Evolutionary conservation across 2,329 filamentous ascomycete species (phyloP).

Genomic region (Tolypocladium amazonense): DNA sequence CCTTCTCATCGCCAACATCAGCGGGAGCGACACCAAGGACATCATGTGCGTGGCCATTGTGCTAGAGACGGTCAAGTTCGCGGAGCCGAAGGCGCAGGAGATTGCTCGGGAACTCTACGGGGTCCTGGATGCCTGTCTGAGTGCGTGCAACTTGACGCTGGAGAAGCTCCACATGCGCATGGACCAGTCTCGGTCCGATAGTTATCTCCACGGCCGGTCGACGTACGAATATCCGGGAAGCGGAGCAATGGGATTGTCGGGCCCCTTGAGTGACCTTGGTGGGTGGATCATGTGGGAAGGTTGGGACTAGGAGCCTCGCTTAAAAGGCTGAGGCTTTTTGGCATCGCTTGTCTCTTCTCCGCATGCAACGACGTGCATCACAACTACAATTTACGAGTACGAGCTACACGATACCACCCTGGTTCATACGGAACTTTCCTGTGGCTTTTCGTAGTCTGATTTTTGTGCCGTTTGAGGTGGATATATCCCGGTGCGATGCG

Average conservation of each 20-base stretch:
- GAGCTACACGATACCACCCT: background rate
- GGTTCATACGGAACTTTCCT: background rate
- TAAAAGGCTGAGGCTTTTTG: background rate
- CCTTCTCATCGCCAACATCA: constrained; percentile 32
- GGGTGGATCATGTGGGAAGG: constrained; percentile 30
- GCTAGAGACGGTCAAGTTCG: constrained; percentile 31
- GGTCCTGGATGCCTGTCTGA: constrained; percentile 33
- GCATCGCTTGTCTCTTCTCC: background rate
- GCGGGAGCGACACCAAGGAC: constrained; percentile 39
- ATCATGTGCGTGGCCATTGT: constrained; percentile 37
- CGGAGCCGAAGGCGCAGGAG: constrained; percentile 30
- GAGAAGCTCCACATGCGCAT: constrained; percentile 17
- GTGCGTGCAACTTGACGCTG: constrained; percentile 30
- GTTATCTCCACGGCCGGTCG: constrained; percentile 15
- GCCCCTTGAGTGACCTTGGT: constrained; percentile 15
- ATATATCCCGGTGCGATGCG: background rate
- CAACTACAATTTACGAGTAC: no score
- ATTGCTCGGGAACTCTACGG: constrained; percentile 28
- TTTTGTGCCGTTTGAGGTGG: background rate
- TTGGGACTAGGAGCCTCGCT: constrained; percentile 18
- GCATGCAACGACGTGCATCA: background rate
- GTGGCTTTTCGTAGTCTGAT: background rate
- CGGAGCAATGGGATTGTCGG: constrained; percentile 12
- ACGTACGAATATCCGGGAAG: constrained; percentile 20
- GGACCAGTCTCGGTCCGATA: constrained; percentile 10